These are phyloP conservation scores for Suillus plorans DNA, from an alignment of 768 basidiomycete genomes.

Conservation along the genomic window DNA sequence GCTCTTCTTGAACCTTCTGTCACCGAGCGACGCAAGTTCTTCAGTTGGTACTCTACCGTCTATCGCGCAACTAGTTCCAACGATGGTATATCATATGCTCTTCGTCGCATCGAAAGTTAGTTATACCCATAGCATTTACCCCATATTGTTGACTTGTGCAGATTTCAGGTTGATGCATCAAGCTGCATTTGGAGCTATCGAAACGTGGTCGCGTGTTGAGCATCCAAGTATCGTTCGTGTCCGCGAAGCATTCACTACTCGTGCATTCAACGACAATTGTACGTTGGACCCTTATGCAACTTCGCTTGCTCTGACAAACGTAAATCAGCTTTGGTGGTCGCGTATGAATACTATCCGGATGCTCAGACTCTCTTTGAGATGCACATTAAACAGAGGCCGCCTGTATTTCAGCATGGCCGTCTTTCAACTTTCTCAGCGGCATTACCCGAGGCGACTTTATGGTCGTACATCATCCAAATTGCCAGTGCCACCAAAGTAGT, in stretches of 20 bases:
- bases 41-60: slow-evolving; percentile 80
- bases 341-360: slow-evolving; percentile 86
- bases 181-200: slow-evolving; percentile 77
- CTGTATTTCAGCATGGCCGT: slow-evolving; percentile 36
- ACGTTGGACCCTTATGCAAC: slow-evolving; percentile 26
- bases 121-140: slow-evolving; percentile 5
- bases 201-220: slow-evolving; percentile 78
- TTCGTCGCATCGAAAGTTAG: slow-evolving; percentile 87
- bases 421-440: slow-evolving; percentile 30
- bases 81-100: slow-evolving; percentile 75
- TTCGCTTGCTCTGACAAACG: background rate
- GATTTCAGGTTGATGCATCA: slow-evolving; percentile 85
- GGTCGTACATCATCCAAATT: slow-evolving; percentile 93
- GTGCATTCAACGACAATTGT: slow-evolving; percentile 92
- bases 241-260: slow-evolving; percentile 93
- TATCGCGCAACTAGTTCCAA: slow-evolving; percentile 78
- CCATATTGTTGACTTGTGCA: slow-evolving; percentile 31
- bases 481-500: slow-evolving; percentile 83
- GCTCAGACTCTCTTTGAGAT: slow-evolving; percentile 79
- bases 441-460: slow-evolving; percentile 79
- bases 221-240: slow-evolving; percentile 87
- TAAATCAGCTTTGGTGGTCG: slow-evolving; percentile 79
- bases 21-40: slow-evolving; percentile 66
- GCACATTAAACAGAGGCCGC: slow-evolving; percentile 62
- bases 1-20: slow-evolving; percentile 67